A percentile compares a stretch with the other conserved stretches of the same genome.
phyloP scores from a whole-genome alignment of 2,329 filamentous ascomycete species.

The Aspergillus puulaauensis region DNA sequence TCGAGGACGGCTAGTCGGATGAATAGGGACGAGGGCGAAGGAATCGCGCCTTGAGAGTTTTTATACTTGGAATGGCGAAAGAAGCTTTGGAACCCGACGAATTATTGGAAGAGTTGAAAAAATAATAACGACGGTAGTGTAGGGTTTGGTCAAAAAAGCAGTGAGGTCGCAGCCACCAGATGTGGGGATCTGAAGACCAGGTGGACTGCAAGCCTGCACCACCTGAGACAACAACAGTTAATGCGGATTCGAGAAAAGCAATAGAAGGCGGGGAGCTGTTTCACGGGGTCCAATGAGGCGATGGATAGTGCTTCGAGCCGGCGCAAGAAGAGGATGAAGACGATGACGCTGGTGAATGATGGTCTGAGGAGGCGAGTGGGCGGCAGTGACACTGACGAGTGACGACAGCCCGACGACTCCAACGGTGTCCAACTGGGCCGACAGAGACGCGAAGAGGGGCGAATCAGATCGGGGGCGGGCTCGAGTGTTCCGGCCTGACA shows the following conservation, averaged over 20 bases:
- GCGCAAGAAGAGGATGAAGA: neutral
- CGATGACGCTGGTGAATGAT: constrained; percentile 2
- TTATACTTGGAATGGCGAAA: neutral
- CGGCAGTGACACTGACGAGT: neutral
- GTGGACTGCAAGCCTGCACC: neutral
- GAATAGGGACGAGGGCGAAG: neutral
- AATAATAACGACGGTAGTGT: constrained; percentile 2
- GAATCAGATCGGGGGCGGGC: neutral
- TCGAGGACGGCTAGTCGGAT: neutral
- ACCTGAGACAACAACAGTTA: neutral
- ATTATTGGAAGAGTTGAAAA: constrained; percentile 7
- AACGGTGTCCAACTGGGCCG: neutral
- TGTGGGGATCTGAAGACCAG: constrained; percentile 2
- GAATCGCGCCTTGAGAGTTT: neutral
- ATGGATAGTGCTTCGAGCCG: neutral
- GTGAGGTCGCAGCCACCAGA: neutral
- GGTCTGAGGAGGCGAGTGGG: neutral
- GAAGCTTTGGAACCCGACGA: neutral
- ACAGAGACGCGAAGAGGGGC: neutral
- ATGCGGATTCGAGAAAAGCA: neutral
- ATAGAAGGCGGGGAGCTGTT: neutral
- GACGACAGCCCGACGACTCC: neutral
- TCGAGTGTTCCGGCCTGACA: neutral
- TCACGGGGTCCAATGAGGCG: constrained; percentile 2
- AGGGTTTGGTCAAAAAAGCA: constrained; percentile 1